These are phyloP conservation scores for Lagenidium sp. DNA, from an alignment of 352 stramenopile species.

Conservation along the genomic window DNA sequence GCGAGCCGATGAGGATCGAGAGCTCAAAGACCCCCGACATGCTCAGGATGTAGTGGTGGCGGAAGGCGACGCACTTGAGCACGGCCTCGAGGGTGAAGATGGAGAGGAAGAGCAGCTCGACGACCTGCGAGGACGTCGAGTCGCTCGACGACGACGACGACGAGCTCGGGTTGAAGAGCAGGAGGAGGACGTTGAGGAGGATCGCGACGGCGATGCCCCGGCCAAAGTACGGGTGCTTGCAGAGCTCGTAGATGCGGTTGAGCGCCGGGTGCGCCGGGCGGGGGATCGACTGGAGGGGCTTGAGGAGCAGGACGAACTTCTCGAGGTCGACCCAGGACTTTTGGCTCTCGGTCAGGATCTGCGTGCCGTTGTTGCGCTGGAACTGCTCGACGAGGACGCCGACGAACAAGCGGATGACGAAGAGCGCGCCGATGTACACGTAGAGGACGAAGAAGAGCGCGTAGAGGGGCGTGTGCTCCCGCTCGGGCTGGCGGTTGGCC, in stretches of 20 bases:
- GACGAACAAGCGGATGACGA: slow-evolving; percentile 73
- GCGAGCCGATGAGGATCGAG: slow-evolving; percentile 44
- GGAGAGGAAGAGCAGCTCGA: slow-evolving; percentile 62
- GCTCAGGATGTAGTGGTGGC: slow-evolving; percentile 54
- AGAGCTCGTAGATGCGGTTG: slow-evolving; percentile 42
- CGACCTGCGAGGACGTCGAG: slow-evolving; percentile 30
- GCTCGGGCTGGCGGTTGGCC: slow-evolving; percentile 28
- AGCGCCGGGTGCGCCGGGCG: slow-evolving; percentile 20
- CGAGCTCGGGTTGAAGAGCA: slow-evolving; percentile 43
- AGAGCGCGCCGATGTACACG: slow-evolving; percentile 68
- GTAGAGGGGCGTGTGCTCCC: slow-evolving; percentile 30
- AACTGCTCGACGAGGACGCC: slow-evolving; percentile 78
- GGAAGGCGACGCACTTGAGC: slow-evolving; percentile 52
- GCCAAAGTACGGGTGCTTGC: slow-evolving; percentile 48
- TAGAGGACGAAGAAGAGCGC: slow-evolving; percentile 69
- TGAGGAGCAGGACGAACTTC: slow-evolving; percentile 68
- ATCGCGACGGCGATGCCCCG: slow-evolving; percentile 44
- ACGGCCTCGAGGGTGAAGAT: slow-evolving; percentile 45
- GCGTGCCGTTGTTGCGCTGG: slow-evolving; percentile 74
- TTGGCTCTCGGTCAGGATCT: slow-evolving; percentile 70
- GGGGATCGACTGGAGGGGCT: slow-evolving; percentile 46
- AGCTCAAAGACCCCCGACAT: slow-evolving; percentile 52
- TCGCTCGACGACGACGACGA: background rate
- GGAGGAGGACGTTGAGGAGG: slow-evolving; percentile 55
- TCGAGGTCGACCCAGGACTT: slow-evolving; percentile 78